Evolutionary conservation across 371 early-diverging fungal genomes (phyloP).

Genomic region (Apophysomyces variabilis): DNA sequence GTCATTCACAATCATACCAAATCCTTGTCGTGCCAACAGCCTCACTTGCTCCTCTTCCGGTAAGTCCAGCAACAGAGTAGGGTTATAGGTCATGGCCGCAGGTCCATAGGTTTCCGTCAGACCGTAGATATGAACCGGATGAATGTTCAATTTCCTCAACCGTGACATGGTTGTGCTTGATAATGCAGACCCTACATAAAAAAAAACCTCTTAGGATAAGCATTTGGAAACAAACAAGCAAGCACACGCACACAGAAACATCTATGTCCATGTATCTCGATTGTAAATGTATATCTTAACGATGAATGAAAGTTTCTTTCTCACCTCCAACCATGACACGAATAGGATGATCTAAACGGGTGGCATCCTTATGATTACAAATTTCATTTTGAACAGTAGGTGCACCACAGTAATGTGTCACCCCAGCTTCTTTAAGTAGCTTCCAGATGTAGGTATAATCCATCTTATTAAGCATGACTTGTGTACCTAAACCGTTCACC

Average conservation of each 20-base stretch:
- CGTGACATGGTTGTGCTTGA: slow-evolving; percentile 56
- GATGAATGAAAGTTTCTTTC: too few species aligned
- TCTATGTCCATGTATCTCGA: neutral
- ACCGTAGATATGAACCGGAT: slow-evolving; percentile 70
- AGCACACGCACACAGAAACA: neutral
- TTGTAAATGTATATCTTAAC: too few species aligned
- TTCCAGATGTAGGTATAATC: slow-evolving; percentile 70
- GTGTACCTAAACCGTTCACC: slow-evolving; percentile 29
- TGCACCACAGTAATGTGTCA: slow-evolving; percentile 70
- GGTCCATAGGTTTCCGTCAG: slow-evolving; percentile 73
- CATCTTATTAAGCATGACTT: slow-evolving; percentile 63
- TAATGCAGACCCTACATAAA: slow-evolving; percentile 55
- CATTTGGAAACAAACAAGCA: neutral
- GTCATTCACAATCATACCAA: slow-evolving; percentile 57
- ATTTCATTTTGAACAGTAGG: slow-evolving; percentile 73
- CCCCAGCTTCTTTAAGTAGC: slow-evolving; percentile 45
- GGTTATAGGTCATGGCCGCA: slow-evolving; percentile 46
- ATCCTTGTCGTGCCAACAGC: slow-evolving; percentile 64
- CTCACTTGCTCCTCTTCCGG: slow-evolving; percentile 44
- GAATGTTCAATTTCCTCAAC: slow-evolving; percentile 58
- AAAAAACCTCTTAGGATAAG: neutral
- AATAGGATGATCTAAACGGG: slow-evolving; percentile 45
- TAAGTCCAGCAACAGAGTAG: slow-evolving; percentile 28
- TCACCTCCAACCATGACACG: slow-evolving; percentile 56
- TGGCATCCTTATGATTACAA: slow-evolving; percentile 58